Evolutionary conservation across 1,139 yeast species (phyloP), one percentile per base, ranked within the genome.

Genomic region (Geotrichum cucujoidarum): DNA sequence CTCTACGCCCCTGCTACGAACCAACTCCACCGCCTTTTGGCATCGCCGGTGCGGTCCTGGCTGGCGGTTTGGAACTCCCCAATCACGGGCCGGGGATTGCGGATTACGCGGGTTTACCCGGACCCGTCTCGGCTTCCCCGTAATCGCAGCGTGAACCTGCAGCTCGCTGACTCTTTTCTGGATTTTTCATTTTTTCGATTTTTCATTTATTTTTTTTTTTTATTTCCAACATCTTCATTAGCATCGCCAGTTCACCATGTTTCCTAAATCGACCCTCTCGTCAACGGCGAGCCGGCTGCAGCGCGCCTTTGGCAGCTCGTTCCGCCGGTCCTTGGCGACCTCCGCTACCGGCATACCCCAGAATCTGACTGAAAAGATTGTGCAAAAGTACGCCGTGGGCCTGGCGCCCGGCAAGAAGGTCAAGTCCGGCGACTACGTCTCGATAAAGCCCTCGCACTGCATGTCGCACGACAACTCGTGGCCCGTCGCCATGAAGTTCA

Each of bases 381-480:
- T 89, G 8, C 98, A 92, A 65, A 78, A 78, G 62, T 90, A 86
- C 64, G 95, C 97, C 2, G 95, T 89, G 21, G 95, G 92, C 3
- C 66, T 87, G 43, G 77, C 88, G 16, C 62, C 73, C 18, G 82
- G 79, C 43, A 90, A 90, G 64, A 65, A 73, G 52, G 95, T 92
- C 29, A 80, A 73, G 59, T 76, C 89, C 50, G 98, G 98, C 17
- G 98, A 94, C 70, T 92, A 90, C 69, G 97, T 94, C 48, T 81
- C 95, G 6, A 90, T 94, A 63, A 78, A 75, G 62, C 99, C 99
- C 7, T 94, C 95, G 6, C 95, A 92, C 71, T 92, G 96, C 67
- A 92, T 94, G 98, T 87, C 97, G 13, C 99, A 92, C 66, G 99
- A 92, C 67, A 92, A 92, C 68, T 83, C 97, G 45, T 92, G 99